Conservation (phyloP, 805 yeast species). For the Phaffomyces opuntiae region DNA sequence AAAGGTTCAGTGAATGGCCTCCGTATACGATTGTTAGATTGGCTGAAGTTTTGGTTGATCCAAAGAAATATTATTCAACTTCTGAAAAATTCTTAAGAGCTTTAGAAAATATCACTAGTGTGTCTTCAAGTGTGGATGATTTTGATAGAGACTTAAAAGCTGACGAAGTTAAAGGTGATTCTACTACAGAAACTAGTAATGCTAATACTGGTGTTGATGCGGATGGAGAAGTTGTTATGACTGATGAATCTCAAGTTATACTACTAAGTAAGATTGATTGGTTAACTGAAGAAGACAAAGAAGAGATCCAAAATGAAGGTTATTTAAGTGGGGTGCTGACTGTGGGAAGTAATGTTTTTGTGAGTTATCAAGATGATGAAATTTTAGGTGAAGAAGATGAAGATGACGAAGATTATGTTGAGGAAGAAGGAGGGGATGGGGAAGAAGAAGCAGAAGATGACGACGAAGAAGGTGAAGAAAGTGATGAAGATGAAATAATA, state of each 20-base stretch:
- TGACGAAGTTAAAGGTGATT: not conserved
- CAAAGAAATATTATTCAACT: constrained; percentile 32
- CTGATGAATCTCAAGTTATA: constrained; percentile 18
- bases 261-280: constrained; percentile 20
- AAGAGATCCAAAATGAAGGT: constrained; percentile 14
- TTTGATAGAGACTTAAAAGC: constrained; percentile 3
- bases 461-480: constrained; percentile 1
- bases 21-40: constrained; percentile 46
- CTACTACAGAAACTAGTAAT: too few species aligned
- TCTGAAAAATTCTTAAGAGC: constrained; percentile 40
- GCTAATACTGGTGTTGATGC: not conserved
- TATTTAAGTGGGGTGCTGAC: constrained; percentile 10
- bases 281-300: constrained; percentile 18
- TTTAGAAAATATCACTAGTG: constrained; percentile 22
- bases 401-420: constrained; percentile 3
- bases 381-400: not conserved
- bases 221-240: not conserved
- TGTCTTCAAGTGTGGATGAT: constrained; percentile 11
- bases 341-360: constrained; percentile 5
- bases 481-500: constrained; percentile 1
- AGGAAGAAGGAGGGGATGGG: not conserved
- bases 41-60: constrained; percentile 39
- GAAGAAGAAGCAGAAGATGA: not conserved
- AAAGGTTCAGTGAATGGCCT: constrained; percentile 12
- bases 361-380: not conserved